Evolutionary conservation across 2,329 filamentous ascomycete genomes (phyloP), one percentile per base, ranked within the genome.

Genomic region (Diaporthe velutina): DNA sequence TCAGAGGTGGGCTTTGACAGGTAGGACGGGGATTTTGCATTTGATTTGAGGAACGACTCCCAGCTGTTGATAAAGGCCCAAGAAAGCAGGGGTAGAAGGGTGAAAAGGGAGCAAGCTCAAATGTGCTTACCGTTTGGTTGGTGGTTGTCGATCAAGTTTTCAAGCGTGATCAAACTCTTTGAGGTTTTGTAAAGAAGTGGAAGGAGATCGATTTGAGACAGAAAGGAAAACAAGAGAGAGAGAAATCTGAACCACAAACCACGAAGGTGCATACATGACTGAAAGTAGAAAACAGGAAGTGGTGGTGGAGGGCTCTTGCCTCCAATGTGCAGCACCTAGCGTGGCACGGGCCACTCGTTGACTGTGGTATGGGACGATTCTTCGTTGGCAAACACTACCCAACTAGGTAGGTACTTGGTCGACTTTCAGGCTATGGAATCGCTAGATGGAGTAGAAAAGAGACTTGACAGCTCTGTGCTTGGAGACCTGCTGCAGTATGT

Each of bases 331-430:
- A 40, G 8, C 6, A 12, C 30, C 48, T 22, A 25, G 33, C 13
- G 13, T 25, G 48, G 64, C 64, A 68, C 48, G 48, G 64, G n/a
- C 48, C 64, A 68, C 64, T n/a, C 33, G 30, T 48, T 22, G 25
- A 48, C 35, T 2, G 10, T 30, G 42, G 17, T 19, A 13, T n/a
- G 28, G 40, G 25, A 12, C 40, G 15, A 3, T 61, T 22, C 7
- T 25, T 9, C 8, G 5, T 30, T n/a, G 22, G 60, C 38, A 64
- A 30, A 48, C 40, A 22, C 40, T 30, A 64, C 22, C 35, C 2
- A 38, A 10, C 48, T 45, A 15, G 15, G 12, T 40, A 40, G 38
- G 38, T 40, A 42, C 45, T 48, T 10, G 19, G 55, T 40, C 7
- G 10, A 15, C 40, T n/a, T 45, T 28, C 22, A 50, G 15, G 30